Evolutionary conservation across 2,329 filamentous ascomycete species (phyloP), one percentile per base, ranked within the genome.

Genomic region (Gremmenia infestans): DNA sequence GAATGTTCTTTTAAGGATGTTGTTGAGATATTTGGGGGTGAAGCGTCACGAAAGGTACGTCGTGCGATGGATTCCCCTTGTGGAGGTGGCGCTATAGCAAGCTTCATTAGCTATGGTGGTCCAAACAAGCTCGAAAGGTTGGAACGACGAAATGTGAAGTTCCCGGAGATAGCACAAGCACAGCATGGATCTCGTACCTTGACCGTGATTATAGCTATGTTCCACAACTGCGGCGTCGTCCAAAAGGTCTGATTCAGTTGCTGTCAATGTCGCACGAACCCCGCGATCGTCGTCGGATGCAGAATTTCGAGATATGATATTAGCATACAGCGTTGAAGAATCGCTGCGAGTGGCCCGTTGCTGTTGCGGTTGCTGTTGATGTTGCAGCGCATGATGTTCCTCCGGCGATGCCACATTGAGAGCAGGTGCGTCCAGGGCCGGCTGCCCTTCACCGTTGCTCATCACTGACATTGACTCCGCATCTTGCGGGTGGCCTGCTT

Each of bases 401-500:
- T 48, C 22, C 43, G 43, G 25, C 15, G 28, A 15, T 28, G 46
- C 40, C 45, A 47, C 17, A 15, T 47, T 9, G 45, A 28, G 45
- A 17, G 45, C 17, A 28, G 45, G 9, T 15, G 42, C 42, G 19
- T 14, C n/a, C 42, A 40, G 15, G 14, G n/a, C n/a, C 42, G 42
- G 42, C 19, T 12, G 42, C 42, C 37, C 14, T 40, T 17, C 37
- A 17, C n/a, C 37, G 37, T 40, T 25, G 2, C 17, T 37, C 50
- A 36, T 23, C 17, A 45, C 45, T 28, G 50, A 15, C 19, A 22
- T 22, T 22, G 19, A 3, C 39, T 52, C 23, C 25, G 47, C 37
- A 40, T 40, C 37, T 15, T 40, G 37, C 37, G 40, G 22, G 48
- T 43, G n/a, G 48, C 48, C 54, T 54, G 52, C 45, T 22, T 42